These are phyloP conservation scores for Scutellaria galericulata DNA, from an alignment of 257 asterid genomes.

Conservation along the genomic window DNA sequence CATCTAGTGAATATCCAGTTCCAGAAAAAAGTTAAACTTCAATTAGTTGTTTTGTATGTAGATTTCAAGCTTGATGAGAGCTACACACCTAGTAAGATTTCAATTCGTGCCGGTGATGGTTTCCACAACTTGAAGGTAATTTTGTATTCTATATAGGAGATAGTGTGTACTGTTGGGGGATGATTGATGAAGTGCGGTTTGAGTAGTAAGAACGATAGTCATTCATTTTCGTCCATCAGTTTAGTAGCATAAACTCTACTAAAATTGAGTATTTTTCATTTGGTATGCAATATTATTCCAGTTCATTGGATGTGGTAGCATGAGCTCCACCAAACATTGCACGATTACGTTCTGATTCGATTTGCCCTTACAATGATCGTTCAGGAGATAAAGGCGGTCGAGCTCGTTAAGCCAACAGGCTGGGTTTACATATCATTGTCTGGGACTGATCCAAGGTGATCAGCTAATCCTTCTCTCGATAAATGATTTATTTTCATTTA, in stretches of 20 bases:
- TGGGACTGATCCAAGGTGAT: conserved; percentile 89
- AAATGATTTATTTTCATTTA: neutral
- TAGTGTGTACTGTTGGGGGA: neutral
- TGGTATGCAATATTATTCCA: neutral
- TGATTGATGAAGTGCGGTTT: neutral
- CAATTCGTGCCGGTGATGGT: conserved; percentile 94
- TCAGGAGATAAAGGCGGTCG: conserved; percentile 88
- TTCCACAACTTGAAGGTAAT: conserved; percentile 93
- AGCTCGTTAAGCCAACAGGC: conserved; percentile 87
- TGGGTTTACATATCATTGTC: conserved; percentile 90
- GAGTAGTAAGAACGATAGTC: neutral
- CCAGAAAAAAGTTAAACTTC: conserved; percentile 91
- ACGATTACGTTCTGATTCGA: conserved; percentile 20
- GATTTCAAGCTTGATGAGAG: conserved; percentile 99
- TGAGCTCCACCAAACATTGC: neutral
- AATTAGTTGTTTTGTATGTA: conserved; percentile 76
- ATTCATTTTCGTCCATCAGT: neutral
- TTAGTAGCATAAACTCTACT: neutral
- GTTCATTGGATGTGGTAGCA: conserved; percentile 4
- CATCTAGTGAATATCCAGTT: conserved; percentile 92
- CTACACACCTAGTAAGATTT: conserved; percentile 92
- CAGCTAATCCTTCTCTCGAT: conserved; percentile 7
- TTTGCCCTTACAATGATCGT: conserved; percentile 24
- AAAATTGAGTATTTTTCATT: conserved; percentile 2
- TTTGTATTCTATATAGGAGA: neutral